Evolutionary conservation across 2,329 filamentous ascomycete species (phyloP).

Genomic region (Fusarium irregulare): DNA sequence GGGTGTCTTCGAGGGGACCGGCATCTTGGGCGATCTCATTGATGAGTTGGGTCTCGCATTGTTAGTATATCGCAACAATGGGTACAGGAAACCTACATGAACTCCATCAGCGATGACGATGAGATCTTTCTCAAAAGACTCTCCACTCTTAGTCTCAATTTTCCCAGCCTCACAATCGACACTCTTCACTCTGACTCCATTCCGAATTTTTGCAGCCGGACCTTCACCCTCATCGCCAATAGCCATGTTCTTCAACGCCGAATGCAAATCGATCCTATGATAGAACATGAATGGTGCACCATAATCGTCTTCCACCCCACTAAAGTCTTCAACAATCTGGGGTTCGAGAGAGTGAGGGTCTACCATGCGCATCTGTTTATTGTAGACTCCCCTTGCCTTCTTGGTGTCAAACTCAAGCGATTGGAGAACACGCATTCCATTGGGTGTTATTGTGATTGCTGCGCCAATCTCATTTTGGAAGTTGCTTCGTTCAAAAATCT

Average conservation of each 20-base stretch:
- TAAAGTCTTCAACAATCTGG: neutral
- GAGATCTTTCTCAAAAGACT: neutral
- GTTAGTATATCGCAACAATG: too few relatives aligned
- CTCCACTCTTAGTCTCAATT: neutral
- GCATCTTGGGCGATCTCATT: rapidly evolving
- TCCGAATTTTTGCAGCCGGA: neutral
- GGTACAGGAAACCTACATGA: too few relatives aligned
- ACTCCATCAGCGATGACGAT: neutral
- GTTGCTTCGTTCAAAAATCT: neutral
- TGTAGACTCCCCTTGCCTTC: neutral
- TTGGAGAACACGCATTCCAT: neutral
- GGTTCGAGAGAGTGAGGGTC: neutral
- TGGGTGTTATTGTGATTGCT: neutral
- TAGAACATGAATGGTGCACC: neutral
- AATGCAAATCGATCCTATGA: neutral
- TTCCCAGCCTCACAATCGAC: rapidly evolving
- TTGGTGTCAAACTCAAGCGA: neutral
- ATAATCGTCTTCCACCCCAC: neutral
- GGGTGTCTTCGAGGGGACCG: neutral
- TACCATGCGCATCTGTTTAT: slow-evolving; percentile 11
- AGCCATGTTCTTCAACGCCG: neutral
- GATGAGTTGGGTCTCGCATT: too few relatives aligned
- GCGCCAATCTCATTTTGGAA: slow-evolving; percentile 10
- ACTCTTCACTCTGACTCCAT: neutral
- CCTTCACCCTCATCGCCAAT: neutral